Evolutionary conservation across 2,329 filamentous ascomycete species (phyloP), one percentile per base, ranked within the genome.

Genomic region (Diaporthe citrichinensis): DNA sequence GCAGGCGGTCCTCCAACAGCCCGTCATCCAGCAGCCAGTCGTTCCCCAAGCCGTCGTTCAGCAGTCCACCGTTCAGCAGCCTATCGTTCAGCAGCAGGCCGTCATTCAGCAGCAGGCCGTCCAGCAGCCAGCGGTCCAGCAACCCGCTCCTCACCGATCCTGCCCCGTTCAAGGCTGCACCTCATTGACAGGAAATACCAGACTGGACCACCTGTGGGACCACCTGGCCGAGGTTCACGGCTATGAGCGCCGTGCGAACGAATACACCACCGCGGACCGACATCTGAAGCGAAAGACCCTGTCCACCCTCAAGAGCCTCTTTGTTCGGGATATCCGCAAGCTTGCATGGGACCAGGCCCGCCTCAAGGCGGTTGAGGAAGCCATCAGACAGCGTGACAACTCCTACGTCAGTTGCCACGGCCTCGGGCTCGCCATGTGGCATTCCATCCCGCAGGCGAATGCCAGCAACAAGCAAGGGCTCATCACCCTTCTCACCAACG

Each of bases 111-210:
- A 31, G 31, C 31, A 3, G 12, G n/a, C 1, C 4, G 12, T 8
- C 57, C 57, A n/a, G 23, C 55, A 58, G 2, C 4, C 55, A 0
- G 31, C 17, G 9, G 31, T n/a, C 2, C 55, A 39, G 2, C 57
- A 39, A n/a, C 20, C 57, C 1, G 20, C 10, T 0, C 20, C 23
- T 7, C n/a, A 9, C 6, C 34, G n/a, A 2, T 14, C 12, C 1
- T 61, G 57, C n/a, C 57, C 57, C 0, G 34, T 61, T 2, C 57
- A 41, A 0, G 23, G 8, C 23, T 61, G 57, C 23, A 49, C 17
- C 8, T 8, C 23, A 7, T 5, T 39, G 3, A 9, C 4, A 6
- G 44, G 57, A 6, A 39, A 6, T 6, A 8, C 2, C 23, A 39
- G 57, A 10, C 0, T 41, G 23, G 34, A 61, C 6, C 57, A 39